These are phyloP conservation scores for Ogataea nonfermentans DNA, from an alignment of 805 yeast species.

Conservation along the genomic window DNA sequence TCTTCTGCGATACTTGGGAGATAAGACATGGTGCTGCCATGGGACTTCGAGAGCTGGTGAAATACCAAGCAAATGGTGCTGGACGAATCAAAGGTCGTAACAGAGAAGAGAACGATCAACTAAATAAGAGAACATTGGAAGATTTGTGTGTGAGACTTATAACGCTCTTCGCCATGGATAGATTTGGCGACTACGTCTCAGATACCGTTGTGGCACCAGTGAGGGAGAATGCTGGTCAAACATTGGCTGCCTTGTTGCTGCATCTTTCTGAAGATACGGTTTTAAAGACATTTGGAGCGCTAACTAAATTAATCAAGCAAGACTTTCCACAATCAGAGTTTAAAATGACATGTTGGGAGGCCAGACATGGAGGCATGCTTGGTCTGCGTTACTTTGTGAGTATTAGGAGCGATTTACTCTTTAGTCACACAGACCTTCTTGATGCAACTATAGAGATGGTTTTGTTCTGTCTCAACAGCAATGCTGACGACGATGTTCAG, in stretches of 20 bases:
- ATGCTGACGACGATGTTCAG: slow-evolving; percentile 95
- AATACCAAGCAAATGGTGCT: slow-evolving; percentile 79
- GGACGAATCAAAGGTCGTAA: slow-evolving; percentile 73
- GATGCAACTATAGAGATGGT: slow-evolving; percentile 81
- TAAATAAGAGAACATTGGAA: slow-evolving; percentile 72
- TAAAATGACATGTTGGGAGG: slow-evolving; percentile 81
- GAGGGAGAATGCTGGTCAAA: slow-evolving; percentile 93
- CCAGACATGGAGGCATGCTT: slow-evolving; percentile 95
- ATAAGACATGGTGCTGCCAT: slow-evolving; percentile 92
- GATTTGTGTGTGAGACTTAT: slow-evolving; percentile 84
- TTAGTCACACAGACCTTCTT: slow-evolving; percentile 54
- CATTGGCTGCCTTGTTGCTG: slow-evolving; percentile 82
- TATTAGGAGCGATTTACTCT: slow-evolving; percentile 76
- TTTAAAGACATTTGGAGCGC: slow-evolving; percentile 58
- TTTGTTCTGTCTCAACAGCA: slow-evolving; percentile 70
- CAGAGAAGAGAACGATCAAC: slow-evolving; percentile 55
- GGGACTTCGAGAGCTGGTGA: slow-evolving; percentile 83
- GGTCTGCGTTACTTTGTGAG: slow-evolving; percentile 92
- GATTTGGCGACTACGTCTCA: slow-evolving; percentile 95
- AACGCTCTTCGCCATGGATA: slow-evolving; percentile 84
- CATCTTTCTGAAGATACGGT: slow-evolving; percentile 64
- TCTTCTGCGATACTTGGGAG: slow-evolving; percentile 90
- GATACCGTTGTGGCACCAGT: slow-evolving; percentile 99
- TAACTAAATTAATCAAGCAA: slow-evolving; percentile 72
- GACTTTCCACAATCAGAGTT: slow-evolving; percentile 40